These are phyloP conservation scores for Westerdykella sp. DNA, from an alignment of 2,329 filamentous ascomycete species.

Conservation along the genomic window DNA sequence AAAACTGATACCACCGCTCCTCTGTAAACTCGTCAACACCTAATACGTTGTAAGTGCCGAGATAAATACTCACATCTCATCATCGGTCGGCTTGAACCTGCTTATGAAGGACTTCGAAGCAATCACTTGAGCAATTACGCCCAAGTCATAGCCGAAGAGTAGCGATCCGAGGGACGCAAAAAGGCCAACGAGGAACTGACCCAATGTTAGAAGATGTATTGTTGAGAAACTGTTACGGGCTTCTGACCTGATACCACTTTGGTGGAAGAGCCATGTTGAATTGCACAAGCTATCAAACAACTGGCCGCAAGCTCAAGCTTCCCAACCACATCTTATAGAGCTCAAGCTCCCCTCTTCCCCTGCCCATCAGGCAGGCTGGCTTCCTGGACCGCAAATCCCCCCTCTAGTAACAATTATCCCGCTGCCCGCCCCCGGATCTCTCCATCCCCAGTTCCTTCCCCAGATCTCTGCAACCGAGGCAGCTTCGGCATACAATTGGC, in stretches of 20 bases:
- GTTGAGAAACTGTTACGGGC: neutral
- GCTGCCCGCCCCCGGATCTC: conserved; percentile 11
- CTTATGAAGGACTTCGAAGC: conserved; percentile 38
- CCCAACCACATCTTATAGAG: no score
- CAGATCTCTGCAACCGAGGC: conserved; percentile 1
- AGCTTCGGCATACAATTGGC: conserved; percentile 4
- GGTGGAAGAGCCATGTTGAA: conserved; percentile 49
- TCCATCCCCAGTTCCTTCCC: conserved; percentile 5
- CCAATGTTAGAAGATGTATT: conserved; percentile 2
- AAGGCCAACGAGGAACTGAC: conserved; percentile 51
- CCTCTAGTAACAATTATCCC: no score
- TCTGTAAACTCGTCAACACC: conserved; percentile 25
- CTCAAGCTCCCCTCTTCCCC: no score
- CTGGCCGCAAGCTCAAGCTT: no score
- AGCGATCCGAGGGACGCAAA: conserved; percentile 55
- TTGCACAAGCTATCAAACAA: neutral
- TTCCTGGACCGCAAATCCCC: conserved; percentile 2
- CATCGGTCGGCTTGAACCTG: conserved; percentile 36
- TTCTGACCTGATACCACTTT: conserved; percentile 51
- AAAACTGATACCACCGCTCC: conserved; percentile 73
- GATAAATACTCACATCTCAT: conserved; percentile 27
- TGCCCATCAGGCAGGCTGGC: neutral
- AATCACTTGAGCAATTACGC: conserved; percentile 55
- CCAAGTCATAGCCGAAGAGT: conserved; percentile 55
- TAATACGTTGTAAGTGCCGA: neutral